Evolutionary conservation across 2,329 filamentous ascomycete species (phyloP).

Genomic region (Fusarium xylarioides): DNA sequence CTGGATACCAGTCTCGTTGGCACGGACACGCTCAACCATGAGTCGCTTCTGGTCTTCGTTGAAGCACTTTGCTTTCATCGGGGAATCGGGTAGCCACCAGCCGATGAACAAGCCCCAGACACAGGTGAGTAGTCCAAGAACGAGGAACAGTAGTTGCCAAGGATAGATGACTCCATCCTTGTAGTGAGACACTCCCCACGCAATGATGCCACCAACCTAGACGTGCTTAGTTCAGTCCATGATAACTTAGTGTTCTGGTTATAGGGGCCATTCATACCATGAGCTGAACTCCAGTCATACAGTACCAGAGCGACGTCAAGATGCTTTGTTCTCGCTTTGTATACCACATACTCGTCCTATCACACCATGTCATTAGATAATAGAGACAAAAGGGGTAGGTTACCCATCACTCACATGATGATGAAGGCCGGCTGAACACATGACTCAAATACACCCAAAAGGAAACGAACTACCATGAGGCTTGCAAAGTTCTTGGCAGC

Average conservation of each 20-base stretch:
- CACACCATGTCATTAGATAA: not conserved
- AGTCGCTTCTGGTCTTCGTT: not conserved
- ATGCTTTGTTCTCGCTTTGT: not conserved
- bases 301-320: not conserved
- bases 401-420: conserved; percentile 43
- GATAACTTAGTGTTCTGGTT: not conserved
- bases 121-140: not conserved
- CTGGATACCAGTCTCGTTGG: not conserved
- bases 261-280: not conserved
- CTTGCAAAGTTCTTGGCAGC: conserved; percentile 51
- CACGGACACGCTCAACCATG: not conserved
- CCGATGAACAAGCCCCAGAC: not conserved
- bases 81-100: not conserved
- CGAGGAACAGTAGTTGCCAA: not conserved
- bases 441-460: conserved; percentile 57
- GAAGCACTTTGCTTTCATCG: not conserved
- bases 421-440: conserved; percentile 57
- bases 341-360: conserved; percentile 20
- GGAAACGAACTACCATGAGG: conserved; percentile 52
- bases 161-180: not conserved
- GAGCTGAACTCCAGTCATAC: not conserved
- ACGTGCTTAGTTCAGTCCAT: not conserved
- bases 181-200: not conserved
- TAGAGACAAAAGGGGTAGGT: too few species aligned
- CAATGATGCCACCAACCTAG: not conserved